Conservation (phyloP, 345 rosid species). For the Orychophragmus violaceus region DNA sequence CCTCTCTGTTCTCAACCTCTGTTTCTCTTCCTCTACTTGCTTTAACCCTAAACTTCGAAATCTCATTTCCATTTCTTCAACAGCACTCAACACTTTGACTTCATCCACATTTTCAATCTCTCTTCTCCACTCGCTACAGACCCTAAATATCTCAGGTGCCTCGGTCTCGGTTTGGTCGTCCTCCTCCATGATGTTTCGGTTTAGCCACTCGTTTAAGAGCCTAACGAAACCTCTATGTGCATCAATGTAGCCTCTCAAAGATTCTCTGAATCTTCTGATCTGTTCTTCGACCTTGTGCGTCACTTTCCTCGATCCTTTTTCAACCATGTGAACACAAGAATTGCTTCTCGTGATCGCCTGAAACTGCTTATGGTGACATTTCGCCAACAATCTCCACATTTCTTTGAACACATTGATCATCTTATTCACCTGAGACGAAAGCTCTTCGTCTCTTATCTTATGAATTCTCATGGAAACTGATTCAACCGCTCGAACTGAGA, state of each 20-base stretch:
- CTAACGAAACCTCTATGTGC: conserved; percentile 28
- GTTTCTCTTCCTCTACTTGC: conserved; percentile 31
- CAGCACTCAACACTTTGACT: conserved; percentile 19
- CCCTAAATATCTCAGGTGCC: conserved; percentile 33
- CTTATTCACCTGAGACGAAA: conserved; percentile 8
- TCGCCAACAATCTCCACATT: conserved; percentile 28
- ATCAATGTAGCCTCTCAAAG: conserved; percentile 26
- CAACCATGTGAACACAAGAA: conserved; percentile 29
- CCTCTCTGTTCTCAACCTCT: conserved; percentile 23
- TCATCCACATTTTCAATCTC: conserved; percentile 28
- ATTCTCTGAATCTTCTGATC: conserved; percentile 22
- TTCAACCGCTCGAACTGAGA: conserved; percentile 14
- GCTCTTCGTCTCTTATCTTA: conserved; percentile 29
- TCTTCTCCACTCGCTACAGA: conserved; percentile 30
- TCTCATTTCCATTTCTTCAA: conserved; percentile 22
- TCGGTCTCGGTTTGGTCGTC: conserved; percentile 18
- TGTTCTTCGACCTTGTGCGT: conserved; percentile 14
- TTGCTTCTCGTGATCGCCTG: conserved; percentile 5
- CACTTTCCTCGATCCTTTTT: conserved; percentile 15
- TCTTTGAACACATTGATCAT: conserved; percentile 21
- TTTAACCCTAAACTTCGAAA: conserved; percentile 29
- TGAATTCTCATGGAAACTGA: conserved; percentile 24
- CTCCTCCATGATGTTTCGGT: conserved; percentile 24
- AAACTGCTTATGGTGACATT: conserved; percentile 35
- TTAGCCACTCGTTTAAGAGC: conserved; percentile 38